Evolutionary conservation across 2,329 filamentous ascomycete species (phyloP), one percentile per base, ranked within the genome.

Genomic region (Metarhizium sp.): DNA sequence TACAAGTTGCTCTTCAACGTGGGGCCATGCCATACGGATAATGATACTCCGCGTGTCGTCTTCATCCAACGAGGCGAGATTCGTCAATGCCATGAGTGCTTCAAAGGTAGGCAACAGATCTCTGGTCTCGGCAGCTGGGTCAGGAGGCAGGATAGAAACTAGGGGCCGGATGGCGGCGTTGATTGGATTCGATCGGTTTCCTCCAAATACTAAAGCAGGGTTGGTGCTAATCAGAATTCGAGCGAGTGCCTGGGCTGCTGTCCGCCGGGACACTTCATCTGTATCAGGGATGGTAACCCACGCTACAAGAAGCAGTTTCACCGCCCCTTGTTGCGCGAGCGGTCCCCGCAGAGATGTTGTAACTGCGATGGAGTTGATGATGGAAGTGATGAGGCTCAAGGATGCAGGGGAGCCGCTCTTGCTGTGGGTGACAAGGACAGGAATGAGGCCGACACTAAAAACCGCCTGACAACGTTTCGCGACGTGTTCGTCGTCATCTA

Each of bases 51-150:
- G 80, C 6, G 81, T 78, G 6, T 84, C 80, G 38, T 83, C 77
- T 58, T 86, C 80, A 53, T 92, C 86, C 13, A 86, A 81, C 0
- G 90, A 95, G 0, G 92, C 94, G 7, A 99, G 81, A 63, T 99
- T 99, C 0, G 94, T 97, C 40, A 99, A 80, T 0, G 94, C 92
- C 69, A 97, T 87, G 8, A 99, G 79, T 0, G 87, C 80, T 71
- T 99, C 94, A 62, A 97, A 99, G 0, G 88, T 85, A 0, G 94
- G 91, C 0, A 99, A 79, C 14, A 97, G 81, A 68, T 96, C 88
- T 52, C 86, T 82, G 1, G 82, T 81, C 49, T 85, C 81, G 2
- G 78, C 75, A 2, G 75, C 73, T 4, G 84, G 80, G 52, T 88
- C 82, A 6, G 84, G 81, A 0, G 80, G 73, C 16, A 97, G 78